Percentiles rank a stretch among this genome's conserved stretches.
phyloP scores from a whole-genome alignment of 768 basidiomycete genomes.

The Lactarius evosmus region DNA sequence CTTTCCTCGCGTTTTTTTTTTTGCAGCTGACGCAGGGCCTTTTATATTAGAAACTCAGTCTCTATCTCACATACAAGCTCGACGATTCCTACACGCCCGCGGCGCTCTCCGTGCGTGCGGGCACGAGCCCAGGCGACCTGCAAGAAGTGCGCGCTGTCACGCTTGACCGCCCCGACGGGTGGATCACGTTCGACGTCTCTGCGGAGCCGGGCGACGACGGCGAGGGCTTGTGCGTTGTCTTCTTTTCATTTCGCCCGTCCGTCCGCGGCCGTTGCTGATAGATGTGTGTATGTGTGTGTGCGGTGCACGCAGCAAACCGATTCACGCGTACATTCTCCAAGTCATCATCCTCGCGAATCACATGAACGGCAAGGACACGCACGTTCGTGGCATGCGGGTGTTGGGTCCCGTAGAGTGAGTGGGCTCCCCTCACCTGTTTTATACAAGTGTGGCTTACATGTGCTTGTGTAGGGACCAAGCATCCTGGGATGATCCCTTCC shows the following conservation, averaged over 20 bases:
- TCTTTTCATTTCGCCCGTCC: no score
- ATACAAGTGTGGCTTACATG: neutral
- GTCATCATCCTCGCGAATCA: constrained; percentile 90
- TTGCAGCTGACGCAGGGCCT: neutral
- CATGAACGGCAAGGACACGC: constrained; percentile 98
- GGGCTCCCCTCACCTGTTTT: constrained; percentile 18
- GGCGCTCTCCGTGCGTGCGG: constrained; percentile 84
- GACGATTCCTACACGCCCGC: constrained; percentile 99
- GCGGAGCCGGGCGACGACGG: constrained; percentile 77
- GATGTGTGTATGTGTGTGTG: no score
- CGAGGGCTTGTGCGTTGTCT: constrained; percentile 62
- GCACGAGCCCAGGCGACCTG: constrained; percentile 86
- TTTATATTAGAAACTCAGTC: constrained; percentile 71
- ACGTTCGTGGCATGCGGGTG: constrained; percentile 87
- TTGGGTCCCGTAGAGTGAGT: constrained; percentile 81
- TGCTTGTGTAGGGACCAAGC: constrained; percentile 35
- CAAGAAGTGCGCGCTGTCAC: constrained; percentile 87
- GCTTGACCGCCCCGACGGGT: constrained; percentile 89
- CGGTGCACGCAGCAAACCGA: constrained; percentile 67
- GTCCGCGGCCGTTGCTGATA: neutral
- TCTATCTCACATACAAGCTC: constrained; percentile 71
- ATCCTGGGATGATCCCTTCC: constrained; percentile 29
- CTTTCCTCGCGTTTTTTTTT: no score
- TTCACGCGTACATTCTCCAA: constrained; percentile 87
- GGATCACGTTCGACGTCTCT: constrained; percentile 85